Conservation (phyloP, 2,329 filamentous ascomycete species). For the Dendrostoma leiphaemia region DNA sequence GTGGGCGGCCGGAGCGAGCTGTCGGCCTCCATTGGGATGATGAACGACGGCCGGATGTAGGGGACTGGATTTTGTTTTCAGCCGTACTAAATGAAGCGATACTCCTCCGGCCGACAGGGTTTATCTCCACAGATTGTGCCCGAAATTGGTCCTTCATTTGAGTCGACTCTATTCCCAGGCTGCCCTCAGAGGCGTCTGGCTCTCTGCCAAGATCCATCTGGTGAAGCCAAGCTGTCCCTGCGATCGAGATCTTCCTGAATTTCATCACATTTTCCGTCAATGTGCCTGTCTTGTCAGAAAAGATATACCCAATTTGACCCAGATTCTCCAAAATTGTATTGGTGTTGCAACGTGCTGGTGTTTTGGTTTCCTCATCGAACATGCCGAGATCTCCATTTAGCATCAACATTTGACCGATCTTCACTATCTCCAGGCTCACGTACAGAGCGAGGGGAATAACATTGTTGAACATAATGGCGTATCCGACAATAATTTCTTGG, state of each 20-base stretch:
- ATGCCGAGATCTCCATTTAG: conserved; percentile 81
- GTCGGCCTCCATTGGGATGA: conserved; percentile 51
- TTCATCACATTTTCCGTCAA: conserved; percentile 95
- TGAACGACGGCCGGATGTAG: conserved; percentile 37
- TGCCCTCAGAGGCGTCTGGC: conserved; percentile 7
- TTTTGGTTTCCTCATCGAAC: conserved; percentile 83
- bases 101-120: not conserved
- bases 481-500: conserved; percentile 81
- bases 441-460: conserved; percentile 90
- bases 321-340: conserved; percentile 95
- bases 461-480: conserved; percentile 96
- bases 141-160: conserved; percentile 25
- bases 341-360: conserved; percentile 84
- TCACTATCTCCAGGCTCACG: conserved; percentile 85
- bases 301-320: conserved; percentile 85
- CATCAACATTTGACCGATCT: conserved; percentile 74
- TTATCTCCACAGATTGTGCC: conserved; percentile 21
- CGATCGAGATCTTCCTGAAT: conserved; percentile 88
- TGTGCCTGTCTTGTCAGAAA: conserved; percentile 93
- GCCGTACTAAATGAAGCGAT: conserved; percentile 20
- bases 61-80: conserved; percentile 21
- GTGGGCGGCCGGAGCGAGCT: conserved; percentile 45
- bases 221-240: conserved; percentile 85
- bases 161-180: conserved; percentile 13
- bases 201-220: conserved; percentile 63